phyloP scores from a whole-genome alignment of 371 early-diverging fungal genomes.

The Globomyces sp. region DNA sequence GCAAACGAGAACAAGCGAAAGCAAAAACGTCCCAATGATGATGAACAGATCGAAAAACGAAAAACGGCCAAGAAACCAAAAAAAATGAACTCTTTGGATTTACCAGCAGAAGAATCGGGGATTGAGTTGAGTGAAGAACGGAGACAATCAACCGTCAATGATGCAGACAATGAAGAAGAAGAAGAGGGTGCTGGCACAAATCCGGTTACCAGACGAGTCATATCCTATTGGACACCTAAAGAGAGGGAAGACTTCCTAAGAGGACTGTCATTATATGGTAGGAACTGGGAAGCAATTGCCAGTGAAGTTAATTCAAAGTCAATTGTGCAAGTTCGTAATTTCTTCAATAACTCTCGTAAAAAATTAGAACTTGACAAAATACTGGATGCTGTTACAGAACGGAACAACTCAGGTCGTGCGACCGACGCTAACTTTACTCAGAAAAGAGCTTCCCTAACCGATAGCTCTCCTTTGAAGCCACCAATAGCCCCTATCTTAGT shows the following conservation, averaged over 20 bases:
- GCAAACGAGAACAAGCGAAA: conserved; percentile 18
- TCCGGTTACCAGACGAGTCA: conserved; percentile 23
- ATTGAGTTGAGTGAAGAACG: too few relatives aligned
- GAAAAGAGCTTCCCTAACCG: too few relatives aligned
- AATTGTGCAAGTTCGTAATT: conserved; percentile 78
- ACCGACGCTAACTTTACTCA: too few relatives aligned
- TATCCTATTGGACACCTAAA: conserved; percentile 83
- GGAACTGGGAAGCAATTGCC: conserved; percentile 77
- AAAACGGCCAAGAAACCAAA: background rate
- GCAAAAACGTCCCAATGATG: conserved; percentile 42
- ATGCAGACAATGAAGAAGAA: background rate
- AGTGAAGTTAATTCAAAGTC: conserved; percentile 74
- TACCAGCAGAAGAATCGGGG: background rate
- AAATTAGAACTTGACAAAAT: conserved; percentile 25
- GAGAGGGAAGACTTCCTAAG: conserved; percentile 72
- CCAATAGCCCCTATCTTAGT: too few relatives aligned
- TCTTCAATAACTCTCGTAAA: conserved; percentile 54
- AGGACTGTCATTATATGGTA: conserved; percentile 61
- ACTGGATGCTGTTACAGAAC: background rate
- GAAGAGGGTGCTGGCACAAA: conserved; percentile 1
- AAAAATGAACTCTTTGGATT: background rate
- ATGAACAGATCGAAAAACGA: conserved; percentile 27
- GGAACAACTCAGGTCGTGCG: too few relatives aligned
- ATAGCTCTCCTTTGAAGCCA: too few relatives aligned
- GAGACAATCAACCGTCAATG: too few relatives aligned